Evolutionary conservation across 2,329 filamentous ascomycete genomes (phyloP).

Genomic region (Cordyceps fumosorosea): DNA sequence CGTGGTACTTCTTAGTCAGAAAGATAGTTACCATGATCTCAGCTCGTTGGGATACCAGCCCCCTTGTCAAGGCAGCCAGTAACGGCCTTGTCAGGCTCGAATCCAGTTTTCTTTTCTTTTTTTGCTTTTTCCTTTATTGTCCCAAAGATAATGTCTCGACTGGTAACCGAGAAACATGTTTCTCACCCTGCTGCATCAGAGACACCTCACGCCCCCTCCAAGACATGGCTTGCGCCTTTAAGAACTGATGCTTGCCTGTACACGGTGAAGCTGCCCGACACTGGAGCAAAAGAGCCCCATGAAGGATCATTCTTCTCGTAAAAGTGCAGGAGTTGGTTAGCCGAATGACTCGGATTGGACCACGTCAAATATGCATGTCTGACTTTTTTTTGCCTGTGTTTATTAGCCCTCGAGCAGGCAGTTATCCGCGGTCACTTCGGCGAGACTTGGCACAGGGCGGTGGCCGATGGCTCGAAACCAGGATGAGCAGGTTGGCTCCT

Average conservation of each 20-base stretch:
- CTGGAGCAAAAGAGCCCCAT: not conserved
- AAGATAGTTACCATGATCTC: not conserved
- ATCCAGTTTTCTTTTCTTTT: not conserved
- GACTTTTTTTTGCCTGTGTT: not conserved
- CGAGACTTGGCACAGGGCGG: not conserved
- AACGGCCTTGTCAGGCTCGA: too few relatives aligned
- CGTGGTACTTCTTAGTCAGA: not conserved
- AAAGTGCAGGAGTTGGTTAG: not conserved
- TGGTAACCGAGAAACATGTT: not conserved
- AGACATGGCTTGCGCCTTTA: not conserved
- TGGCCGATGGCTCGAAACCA: not conserved
- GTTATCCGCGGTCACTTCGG: too few relatives aligned
- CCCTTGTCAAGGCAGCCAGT: too few relatives aligned
- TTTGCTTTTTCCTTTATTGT: not conserved
- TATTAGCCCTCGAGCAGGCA: not conserved
- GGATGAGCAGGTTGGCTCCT: not conserved
- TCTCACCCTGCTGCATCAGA: not conserved
- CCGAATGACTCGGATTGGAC: not conserved
- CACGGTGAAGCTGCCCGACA: not conserved
- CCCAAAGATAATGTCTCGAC: not conserved
- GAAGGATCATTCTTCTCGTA: not conserved
- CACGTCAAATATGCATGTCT: constrained; percentile 4
- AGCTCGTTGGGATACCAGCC: not conserved
- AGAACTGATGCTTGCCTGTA: not conserved
- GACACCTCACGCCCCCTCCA: not conserved